A percentile compares a stretch with the other conserved stretches of the same genome.
These are phyloP conservation scores for Hypoxylon sp. DNA, from an alignment of 2,329 filamentous ascomycete genomes.

Conservation along the genomic window DNA sequence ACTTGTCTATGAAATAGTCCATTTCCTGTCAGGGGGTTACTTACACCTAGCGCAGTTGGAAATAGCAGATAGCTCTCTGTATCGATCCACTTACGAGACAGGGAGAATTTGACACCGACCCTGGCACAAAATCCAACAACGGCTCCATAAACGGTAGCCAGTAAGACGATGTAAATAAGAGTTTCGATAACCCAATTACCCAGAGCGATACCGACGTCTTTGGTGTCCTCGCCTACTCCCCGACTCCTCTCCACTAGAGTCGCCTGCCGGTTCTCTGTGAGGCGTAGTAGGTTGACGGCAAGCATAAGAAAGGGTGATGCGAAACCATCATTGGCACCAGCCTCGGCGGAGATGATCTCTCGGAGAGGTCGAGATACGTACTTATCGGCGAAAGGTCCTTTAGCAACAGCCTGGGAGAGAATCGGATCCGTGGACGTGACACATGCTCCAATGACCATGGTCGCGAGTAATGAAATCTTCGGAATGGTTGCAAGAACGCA, in stretches of 20 bases:
- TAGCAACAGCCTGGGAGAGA: constrained; percentile 69
- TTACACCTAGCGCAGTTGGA: constrained; percentile 59
- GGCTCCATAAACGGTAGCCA: constrained; percentile 62
- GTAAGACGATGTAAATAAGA: constrained; percentile 65
- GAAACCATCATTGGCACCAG: constrained; percentile 69
- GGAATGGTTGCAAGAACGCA: constrained; percentile 65
- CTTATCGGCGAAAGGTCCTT: constrained; percentile 69
- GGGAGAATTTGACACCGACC: constrained; percentile 55
- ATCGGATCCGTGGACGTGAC: constrained; percentile 70
- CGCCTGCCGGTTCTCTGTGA: constrained; percentile 53
- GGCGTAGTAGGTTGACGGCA: constrained; percentile 64
- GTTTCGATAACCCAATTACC: constrained; percentile 68
- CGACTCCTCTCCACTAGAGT: constrained; percentile 36
- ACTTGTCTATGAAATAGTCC: too few species aligned
- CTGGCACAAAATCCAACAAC: constrained; percentile 59
- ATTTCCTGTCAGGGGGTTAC: background rate
- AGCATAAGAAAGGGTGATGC: constrained; percentile 69
- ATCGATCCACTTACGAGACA: constrained; percentile 62
- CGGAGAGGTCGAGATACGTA: constrained; percentile 65
- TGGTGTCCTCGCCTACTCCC: constrained; percentile 59
- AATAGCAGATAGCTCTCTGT: constrained; percentile 62
- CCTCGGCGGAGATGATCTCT: constrained; percentile 69
- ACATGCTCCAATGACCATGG: constrained; percentile 66
- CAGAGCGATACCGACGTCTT: constrained; percentile 60
- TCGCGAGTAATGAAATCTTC: constrained; percentile 60